Evolutionary conservation across 202 grass and related monocot species (phyloP), one percentile per base, ranked within the genome.

Genomic region (Bolboschoenoplectus hybrid): DNA sequence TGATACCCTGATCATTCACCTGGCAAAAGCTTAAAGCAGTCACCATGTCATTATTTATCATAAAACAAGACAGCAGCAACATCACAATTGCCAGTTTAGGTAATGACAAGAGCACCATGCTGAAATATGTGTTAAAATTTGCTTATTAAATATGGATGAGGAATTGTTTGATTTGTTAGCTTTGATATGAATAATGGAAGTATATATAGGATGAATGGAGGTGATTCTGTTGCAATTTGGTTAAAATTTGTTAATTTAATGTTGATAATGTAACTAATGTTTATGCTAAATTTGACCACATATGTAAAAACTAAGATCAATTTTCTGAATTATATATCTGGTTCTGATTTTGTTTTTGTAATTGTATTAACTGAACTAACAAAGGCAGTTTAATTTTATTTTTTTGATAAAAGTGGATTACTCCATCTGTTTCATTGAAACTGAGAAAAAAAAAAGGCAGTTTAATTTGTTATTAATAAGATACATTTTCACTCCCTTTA

Each of bases 51-150:
- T 74, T 32, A 49, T 12, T 32, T 11, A 50, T 74, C 8, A 50
- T 10, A 74, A 50, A 49, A 47, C 70, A 49, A 26, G 43, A 50
- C 9, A 74, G 19, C 12, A 74, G 70, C 70, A 74, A 26, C 70
- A 74, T 32, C n/a, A 74, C n/a, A 74, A 74, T 44, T 47, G 69
- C n/a, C 3, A 49, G 9, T 44, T 74, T 49, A 74, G 45, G 44
- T 32, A 9, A 49, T 0, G 45, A 3, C 17, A n/a, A 50, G 19
- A 47, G 45, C 9, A 44, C 44, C 17, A 74, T 74, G 26, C 50
- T 47, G 69, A 7, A 44, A 45, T 19, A 8, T 71, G 16, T 20
- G 69, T 47, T 47, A 35, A 58, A 65, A 36, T 66, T 62, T 62
- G 58, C n/a, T 62, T 63, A 32, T 32, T 63, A 20, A 6, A 9